These are phyloP conservation scores for Plasmodium knowlesi DNA, from an alignment of 169 alveolate species.

Conservation along the genomic window DNA sequence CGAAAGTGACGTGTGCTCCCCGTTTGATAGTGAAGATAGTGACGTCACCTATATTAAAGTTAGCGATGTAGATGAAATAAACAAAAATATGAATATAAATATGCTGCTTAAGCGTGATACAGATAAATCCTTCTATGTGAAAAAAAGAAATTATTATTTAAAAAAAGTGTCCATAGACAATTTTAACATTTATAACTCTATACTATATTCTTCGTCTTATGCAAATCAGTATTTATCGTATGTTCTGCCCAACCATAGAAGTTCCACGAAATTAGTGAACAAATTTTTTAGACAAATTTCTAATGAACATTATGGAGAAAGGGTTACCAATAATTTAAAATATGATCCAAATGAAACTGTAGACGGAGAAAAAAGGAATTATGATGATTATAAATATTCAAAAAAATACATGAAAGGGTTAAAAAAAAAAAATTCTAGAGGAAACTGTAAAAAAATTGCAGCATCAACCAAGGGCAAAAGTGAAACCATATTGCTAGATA, in stretches of 20 bases:
- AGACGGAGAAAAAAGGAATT: conserved; percentile 4
- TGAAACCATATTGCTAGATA: conserved; percentile 33
- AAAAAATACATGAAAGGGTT: conserved; percentile 7
- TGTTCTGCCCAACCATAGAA: conserved; percentile 48
- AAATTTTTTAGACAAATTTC: conserved; percentile 45
- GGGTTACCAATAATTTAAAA: conserved; percentile 18
- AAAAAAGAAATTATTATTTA: conserved; percentile 44
- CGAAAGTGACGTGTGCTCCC: conserved; percentile 50
- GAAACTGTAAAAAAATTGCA: conserved; percentile 21
- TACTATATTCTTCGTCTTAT: conserved; percentile 64
- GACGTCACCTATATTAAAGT: conserved; percentile 48
- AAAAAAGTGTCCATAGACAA: conserved; percentile 69
- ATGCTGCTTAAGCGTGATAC: conserved; percentile 29
- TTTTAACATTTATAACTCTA: conserved; percentile 58
- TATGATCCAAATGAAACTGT: conserved; percentile 16
- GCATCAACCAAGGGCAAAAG: conserved; percentile 26
- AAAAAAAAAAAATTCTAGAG: conserved; percentile 15
- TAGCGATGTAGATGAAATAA: conserved; percentile 56
- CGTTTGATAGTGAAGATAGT: conserved; percentile 68
- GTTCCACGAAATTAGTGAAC: conserved; percentile 25
- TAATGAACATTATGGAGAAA: conserved; percentile 14
- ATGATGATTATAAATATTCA: conserved; percentile 41
- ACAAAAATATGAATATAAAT: conserved; percentile 48
- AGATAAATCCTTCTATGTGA: conserved; percentile 55
- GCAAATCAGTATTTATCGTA: conserved; percentile 67